These are phyloP conservation scores for Paracamarosporium sp. DNA, from an alignment of 2,329 filamentous ascomycete species.

Conservation along the genomic window DNA sequence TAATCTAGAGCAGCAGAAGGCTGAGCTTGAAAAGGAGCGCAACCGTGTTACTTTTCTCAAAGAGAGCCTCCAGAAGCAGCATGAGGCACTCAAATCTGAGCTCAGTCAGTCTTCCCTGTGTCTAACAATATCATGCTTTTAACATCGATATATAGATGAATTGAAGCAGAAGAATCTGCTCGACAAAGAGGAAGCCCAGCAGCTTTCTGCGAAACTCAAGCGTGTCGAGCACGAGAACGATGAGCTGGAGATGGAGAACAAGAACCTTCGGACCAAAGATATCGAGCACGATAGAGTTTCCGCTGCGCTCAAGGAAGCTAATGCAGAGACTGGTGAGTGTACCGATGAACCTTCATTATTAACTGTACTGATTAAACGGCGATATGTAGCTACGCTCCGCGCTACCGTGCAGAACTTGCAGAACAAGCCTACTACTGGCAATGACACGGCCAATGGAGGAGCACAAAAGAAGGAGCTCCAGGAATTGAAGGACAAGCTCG, in stretches of 20 bases:
- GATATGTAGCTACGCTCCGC: conserved; percentile 5
- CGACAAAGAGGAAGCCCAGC: conserved; percentile 8
- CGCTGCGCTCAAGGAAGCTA: background rate
- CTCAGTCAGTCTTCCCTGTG: background rate
- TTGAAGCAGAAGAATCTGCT: conserved; percentile 8
- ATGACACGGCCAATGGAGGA: background rate
- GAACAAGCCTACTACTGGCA: background rate
- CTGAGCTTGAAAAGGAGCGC: conserved; percentile 20
- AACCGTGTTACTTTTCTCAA: conserved; percentile 11
- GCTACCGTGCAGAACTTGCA: conserved; percentile 1
- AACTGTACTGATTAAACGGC: background rate
- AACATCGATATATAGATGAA: background rate
- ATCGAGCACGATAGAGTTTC: conserved; percentile 8
- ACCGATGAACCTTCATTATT: background rate
- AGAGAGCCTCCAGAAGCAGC: conserved; percentile 11
- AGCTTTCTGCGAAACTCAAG: conserved; percentile 16
- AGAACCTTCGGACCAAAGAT: conserved; percentile 16
- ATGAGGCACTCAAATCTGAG: conserved; percentile 16
- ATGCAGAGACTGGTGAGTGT: conserved; percentile 2
- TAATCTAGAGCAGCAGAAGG: conserved; percentile 20
- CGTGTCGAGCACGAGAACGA: conserved; percentile 16
- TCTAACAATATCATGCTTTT: background rate
- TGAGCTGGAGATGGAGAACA: conserved; percentile 22
- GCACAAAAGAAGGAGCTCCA: conserved; percentile 13
- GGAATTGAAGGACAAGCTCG: conserved; percentile 19